These are phyloP conservation scores for Protomyces inouyei DNA, from an alignment of 1,139 yeast genomes.

Conservation along the genomic window DNA sequence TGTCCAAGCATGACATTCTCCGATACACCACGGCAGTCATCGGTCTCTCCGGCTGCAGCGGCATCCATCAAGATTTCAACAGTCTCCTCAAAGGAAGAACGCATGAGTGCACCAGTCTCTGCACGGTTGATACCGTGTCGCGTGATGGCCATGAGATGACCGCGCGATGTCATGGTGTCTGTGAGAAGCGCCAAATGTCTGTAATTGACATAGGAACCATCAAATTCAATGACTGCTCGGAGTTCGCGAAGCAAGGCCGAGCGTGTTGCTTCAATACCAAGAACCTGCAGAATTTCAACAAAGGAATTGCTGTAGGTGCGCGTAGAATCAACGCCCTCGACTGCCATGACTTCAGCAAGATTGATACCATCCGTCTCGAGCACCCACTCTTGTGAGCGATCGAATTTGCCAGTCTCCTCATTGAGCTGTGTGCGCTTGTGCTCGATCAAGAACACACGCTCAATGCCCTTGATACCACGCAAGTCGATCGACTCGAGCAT, in stretches of 20 bases:
- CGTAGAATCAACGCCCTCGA: constrained; percentile 86
- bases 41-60: constrained; percentile 95
- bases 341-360: constrained; percentile 89
- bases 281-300: constrained; percentile 87
- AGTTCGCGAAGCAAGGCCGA: constrained; percentile 90
- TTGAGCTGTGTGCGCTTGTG: constrained; percentile 57
- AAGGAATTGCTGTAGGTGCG: constrained; percentile 94
- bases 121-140: constrained; percentile 99
- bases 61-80: constrained; percentile 97
- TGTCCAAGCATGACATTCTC: constrained; percentile 97
- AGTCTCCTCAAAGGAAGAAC: constrained; percentile 98
- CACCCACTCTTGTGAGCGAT: constrained; percentile 93
- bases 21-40: constrained; percentile 97
- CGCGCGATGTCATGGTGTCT: constrained; percentile 98
- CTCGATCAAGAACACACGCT: constrained; percentile 89
- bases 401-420: constrained; percentile 60
- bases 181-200: constrained; percentile 97
- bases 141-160: constrained; percentile 96
- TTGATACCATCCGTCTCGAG: constrained; percentile 98
- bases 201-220: constrained; percentile 98
- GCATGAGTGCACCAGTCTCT: constrained; percentile 97
- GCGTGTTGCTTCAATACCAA: constrained; percentile 98
- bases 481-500: constrained; percentile 93
- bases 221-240: constrained; percentile 94
- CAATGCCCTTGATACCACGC: constrained; percentile 93